Percentiles rank a stretch among this genome's conserved stretches.
These are phyloP conservation scores for Leishmania amazonensis DNA, from an alignment of 208 protist species.

Conservation along the genomic window DNA sequence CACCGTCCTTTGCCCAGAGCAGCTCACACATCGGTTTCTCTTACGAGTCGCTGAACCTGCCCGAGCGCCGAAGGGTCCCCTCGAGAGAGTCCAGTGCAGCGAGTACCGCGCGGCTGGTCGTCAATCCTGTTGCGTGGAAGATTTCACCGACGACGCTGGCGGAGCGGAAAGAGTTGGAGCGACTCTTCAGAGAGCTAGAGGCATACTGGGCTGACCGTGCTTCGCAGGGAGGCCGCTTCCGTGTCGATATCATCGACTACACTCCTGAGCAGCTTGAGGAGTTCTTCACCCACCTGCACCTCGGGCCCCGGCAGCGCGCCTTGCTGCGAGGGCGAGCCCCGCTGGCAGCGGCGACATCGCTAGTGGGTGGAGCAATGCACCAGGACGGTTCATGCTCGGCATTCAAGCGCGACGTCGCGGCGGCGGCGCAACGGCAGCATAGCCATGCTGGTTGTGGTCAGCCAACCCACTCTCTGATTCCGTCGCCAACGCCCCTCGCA, in stretches of 20 bases:
- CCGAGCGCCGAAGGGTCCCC: background rate
- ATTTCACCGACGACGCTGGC: constrained; percentile 28
- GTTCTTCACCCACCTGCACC: constrained; percentile 69
- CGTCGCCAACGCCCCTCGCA: constrained; percentile 4
- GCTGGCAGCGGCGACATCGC: constrained; percentile 55
- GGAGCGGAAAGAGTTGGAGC: constrained; percentile 48
- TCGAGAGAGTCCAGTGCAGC: background rate
- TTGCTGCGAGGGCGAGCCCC: constrained; percentile 69
- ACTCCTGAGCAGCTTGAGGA: constrained; percentile 62
- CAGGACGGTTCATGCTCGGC: constrained; percentile 26
- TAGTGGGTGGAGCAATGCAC: constrained; percentile 73
- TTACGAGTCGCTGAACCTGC: background rate
- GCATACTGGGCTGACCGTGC: constrained; percentile 33
- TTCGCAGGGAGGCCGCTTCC: constrained; percentile 32
- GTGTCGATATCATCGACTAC: constrained; percentile 54
- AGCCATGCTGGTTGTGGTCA: background rate
- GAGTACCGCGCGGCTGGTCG: background rate
- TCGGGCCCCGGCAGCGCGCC: constrained; percentile 45
- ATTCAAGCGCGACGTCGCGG: background rate
- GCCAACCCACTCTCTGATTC: background rate
- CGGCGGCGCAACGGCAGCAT: background rate
- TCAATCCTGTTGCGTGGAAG: constrained; percentile 10
- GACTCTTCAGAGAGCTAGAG: constrained; percentile 55
- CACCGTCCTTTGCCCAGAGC: background rate
- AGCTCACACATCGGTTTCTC: background rate